These are phyloP conservation scores for Coemansia sp. DNA, from an alignment of 192 early-diverging fungal species.

Conservation along the genomic window DNA sequence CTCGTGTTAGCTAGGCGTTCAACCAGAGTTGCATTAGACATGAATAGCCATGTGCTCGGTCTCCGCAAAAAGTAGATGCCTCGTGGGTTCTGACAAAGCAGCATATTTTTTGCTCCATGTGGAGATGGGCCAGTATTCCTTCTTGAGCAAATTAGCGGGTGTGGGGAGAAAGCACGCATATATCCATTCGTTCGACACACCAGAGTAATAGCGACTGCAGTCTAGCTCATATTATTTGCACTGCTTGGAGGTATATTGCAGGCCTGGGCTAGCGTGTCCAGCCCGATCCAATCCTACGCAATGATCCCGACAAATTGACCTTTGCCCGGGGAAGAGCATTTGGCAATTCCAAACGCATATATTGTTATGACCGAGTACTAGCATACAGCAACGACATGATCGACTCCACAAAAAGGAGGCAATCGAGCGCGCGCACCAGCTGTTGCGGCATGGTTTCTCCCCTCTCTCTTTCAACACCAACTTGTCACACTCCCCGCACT, in stretches of 20 bases:
- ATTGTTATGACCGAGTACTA: neutral
- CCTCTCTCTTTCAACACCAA: neutral
- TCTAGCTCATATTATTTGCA: neutral
- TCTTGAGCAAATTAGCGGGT: neutral
- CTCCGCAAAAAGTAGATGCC: conserved; percentile 1
- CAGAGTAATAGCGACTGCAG: too few relatives aligned
- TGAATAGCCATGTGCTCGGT: neutral
- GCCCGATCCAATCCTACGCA: neutral
- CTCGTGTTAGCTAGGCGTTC: too few relatives aligned
- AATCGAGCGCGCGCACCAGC: neutral
- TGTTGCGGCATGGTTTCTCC: neutral
- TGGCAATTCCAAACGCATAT: neutral
- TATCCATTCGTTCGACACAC: too few relatives aligned
- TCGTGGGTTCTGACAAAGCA: conserved; percentile 1
- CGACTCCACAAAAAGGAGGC: conserved; percentile 4
- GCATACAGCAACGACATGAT: neutral
- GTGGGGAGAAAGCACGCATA: neutral
- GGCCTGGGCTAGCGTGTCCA: neutral
- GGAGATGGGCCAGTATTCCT: neutral
- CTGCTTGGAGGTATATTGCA: neutral
- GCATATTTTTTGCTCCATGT: neutral
- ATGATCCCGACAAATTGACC: neutral
- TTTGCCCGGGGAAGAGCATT: neutral
- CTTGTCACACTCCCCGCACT: neutral
- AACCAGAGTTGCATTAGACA: neutral